These are phyloP conservation scores for Fusarium keratoplasticum DNA, from an alignment of 2,329 filamentous ascomycete genomes.

Conservation along the genomic window DNA sequence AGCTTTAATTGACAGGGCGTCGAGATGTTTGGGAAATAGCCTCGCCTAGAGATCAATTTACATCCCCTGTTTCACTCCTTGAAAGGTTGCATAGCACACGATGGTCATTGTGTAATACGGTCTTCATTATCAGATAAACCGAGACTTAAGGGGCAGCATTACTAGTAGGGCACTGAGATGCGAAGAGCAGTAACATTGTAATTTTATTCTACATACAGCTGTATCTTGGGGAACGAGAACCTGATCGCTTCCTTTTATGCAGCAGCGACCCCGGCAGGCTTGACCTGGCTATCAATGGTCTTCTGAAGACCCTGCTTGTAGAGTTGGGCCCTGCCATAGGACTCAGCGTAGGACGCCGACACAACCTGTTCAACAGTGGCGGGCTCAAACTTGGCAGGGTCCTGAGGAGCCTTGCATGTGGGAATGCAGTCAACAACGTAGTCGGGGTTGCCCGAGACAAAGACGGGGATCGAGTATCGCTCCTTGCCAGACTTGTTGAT, in stretches of 20 bases:
- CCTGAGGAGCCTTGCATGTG: slow-evolving; percentile 42
- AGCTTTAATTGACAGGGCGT: not conserved
- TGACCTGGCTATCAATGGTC: slow-evolving; percentile 12
- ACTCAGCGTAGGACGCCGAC: slow-evolving; percentile 48
- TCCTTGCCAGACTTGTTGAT: slow-evolving; percentile 63
- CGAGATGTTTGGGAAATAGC: not conserved
- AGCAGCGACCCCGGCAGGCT: not conserved
- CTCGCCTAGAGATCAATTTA: not conserved
- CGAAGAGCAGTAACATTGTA: not conserved
- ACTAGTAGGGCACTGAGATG: not conserved
- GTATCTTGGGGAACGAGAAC: not conserved
- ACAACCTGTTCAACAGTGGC: slow-evolving; percentile 50
- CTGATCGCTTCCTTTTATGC: not conserved
- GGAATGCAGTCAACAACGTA: slow-evolving; percentile 50
- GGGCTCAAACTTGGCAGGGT: slow-evolving; percentile 46
- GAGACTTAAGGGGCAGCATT: not conserved
- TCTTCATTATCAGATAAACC: not conserved
- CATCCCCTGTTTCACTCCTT: not conserved
- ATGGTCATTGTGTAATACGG: not conserved
- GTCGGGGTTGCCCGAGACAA: slow-evolving; percentile 66
- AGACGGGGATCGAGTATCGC: slow-evolving; percentile 68
- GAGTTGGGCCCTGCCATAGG: slow-evolving; percentile 47
- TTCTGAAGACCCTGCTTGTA: slow-evolving; percentile 46
- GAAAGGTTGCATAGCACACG: not conserved
- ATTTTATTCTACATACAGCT: not conserved